These are phyloP conservation scores for Brassica carinata DNA, from an alignment of 345 rosid genomes.

Conservation along the genomic window DNA sequence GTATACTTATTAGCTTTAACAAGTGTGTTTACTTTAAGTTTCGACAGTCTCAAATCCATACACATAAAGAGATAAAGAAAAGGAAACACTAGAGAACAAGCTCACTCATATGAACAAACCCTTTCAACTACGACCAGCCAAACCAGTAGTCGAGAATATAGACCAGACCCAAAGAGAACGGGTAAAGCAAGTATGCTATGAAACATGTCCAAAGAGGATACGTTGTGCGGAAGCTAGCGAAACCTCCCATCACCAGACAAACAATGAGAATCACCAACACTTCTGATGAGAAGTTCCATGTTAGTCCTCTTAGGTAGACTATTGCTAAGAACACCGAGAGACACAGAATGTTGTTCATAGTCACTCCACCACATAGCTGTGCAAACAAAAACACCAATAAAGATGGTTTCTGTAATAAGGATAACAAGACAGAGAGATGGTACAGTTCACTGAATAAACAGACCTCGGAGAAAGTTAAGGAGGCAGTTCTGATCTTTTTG, in stretches of 20 bases:
- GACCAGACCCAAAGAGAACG: conserved; percentile 81
- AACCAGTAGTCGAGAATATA: conserved; percentile 77
- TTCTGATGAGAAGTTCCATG: conserved; percentile 97
- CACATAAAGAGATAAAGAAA: neutral
- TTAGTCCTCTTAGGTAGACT: conserved; percentile 73
- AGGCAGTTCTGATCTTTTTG: conserved; percentile 75
- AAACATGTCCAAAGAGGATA: conserved; percentile 93
- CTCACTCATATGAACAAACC: conserved; percentile 20
- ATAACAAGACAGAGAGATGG: conserved; percentile 9
- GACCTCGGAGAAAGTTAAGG: conserved; percentile 93
- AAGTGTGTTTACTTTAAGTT: conserved; percentile 4
- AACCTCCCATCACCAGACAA: conserved; percentile 77
- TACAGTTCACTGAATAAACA: neutral
- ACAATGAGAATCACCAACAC: conserved; percentile 84
- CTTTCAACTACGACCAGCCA: conserved; percentile 77
- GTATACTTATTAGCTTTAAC: conserved; percentile 15
- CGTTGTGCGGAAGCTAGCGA: conserved; percentile 83
- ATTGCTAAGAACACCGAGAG: conserved; percentile 87
- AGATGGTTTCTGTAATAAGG: neutral
- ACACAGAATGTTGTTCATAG: conserved; percentile 92
- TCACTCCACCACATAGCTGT: conserved; percentile 86
- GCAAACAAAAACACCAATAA: conserved; percentile 28
- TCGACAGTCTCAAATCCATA: conserved; percentile 20
- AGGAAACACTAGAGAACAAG: neutral
- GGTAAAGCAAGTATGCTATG: conserved; percentile 71